A percentile compares a stretch with the other conserved stretches of the same genome.
phyloP scores from a whole-genome alignment of 2,329 filamentous ascomycete genomes.

The Pezicula carpinea region DNA sequence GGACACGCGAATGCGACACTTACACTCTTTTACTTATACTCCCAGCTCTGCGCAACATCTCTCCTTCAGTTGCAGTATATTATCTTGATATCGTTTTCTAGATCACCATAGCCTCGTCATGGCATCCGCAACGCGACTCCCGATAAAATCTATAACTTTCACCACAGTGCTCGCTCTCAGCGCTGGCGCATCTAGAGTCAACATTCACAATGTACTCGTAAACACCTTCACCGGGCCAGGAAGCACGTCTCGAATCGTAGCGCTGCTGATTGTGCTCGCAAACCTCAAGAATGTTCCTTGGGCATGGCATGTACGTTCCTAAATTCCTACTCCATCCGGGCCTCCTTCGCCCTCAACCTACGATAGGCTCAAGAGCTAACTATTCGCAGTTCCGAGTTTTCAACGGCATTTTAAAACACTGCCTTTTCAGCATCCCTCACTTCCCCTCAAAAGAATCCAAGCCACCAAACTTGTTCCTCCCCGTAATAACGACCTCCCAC shows the following conservation, averaged over 20 bases:
- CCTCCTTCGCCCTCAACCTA: not conserved
- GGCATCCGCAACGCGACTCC: conserved; percentile 26
- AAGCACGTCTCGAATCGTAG: conserved; percentile 23
- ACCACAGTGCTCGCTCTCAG: conserved; percentile 14
- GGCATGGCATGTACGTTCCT: conserved; percentile 53
- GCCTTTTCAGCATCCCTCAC: conserved; percentile 34
- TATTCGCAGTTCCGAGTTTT: conserved; percentile 38
- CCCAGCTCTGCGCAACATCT: too few relatives aligned
- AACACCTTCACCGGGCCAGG: conserved; percentile 26
- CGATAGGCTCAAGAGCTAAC: not conserved
- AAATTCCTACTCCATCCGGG: not conserved
- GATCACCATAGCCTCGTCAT: conserved; percentile 9
- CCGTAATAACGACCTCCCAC: conserved; percentile 53
- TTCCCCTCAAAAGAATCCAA: conserved; percentile 26
- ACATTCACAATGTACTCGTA: conserved; percentile 14
- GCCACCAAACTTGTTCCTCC: conserved; percentile 49
- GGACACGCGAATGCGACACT: too few relatives aligned
- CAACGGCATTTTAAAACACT: conserved; percentile 40
- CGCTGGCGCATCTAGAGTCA: conserved; percentile 19
- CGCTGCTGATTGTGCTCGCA: conserved; percentile 36
- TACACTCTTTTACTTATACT: too few relatives aligned
- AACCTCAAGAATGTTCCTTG: conserved; percentile 56
- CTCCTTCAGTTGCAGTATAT: too few relatives aligned
- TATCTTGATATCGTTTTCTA: too few relatives aligned
- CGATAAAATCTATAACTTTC: conserved; percentile 23